Evolutionary conservation across 2,329 filamentous ascomycete species (phyloP), one percentile per base, ranked within the genome.

Genomic region (Diplodia sapinea): DNA sequence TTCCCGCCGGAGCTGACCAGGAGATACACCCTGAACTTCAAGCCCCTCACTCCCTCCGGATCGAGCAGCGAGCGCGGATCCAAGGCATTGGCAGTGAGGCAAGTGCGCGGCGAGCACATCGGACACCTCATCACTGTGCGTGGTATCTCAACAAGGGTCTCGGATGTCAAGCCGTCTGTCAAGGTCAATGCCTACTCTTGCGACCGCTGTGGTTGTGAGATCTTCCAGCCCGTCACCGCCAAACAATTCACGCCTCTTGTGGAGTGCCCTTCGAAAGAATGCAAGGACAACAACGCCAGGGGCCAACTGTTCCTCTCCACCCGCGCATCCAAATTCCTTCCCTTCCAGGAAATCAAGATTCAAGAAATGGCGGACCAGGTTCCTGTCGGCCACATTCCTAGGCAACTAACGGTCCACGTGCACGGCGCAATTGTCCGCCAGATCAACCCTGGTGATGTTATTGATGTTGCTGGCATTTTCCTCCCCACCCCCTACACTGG

Each of bases 301-400:
- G 95, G 95, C 20, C 93, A 97, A 78, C 86, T 99, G 49, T 94
- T 96, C 78, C 88, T 96, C 47, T 97, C 94, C 0, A 96, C 94
- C n/a, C 88, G 95, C 73, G 95, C 94, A 0, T 97, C 94, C 63
- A 99, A 98, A 75, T 99, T 98, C 76, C 82, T 97, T 74, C 93
- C 95, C 3, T 99, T 99, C 83, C 95, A 99, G 79, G 95, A 99
- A 80, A 89, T 98, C 80, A 98, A 98, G 82, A 93, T 99, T 67
- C 95, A 99, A 80, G 95, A 99, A 78, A 92, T 98, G 88, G 93
- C 95, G n/a, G 95, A 99, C 78, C 95, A 99, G 79, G 95, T 99
- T 0, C 95, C 95, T 8, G 96, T 99, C 71, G 95, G 95, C 62
- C 95, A 99, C 77, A 99, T 99, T 73, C 95, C 95, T 38, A 88